A percentile compares a stretch with the other conserved stretches of the same genome.
These are phyloP conservation scores for Aspergillus mulundensis DNA, from an alignment of 495 filamentous ascomycete species.

Conservation along the genomic window DNA sequence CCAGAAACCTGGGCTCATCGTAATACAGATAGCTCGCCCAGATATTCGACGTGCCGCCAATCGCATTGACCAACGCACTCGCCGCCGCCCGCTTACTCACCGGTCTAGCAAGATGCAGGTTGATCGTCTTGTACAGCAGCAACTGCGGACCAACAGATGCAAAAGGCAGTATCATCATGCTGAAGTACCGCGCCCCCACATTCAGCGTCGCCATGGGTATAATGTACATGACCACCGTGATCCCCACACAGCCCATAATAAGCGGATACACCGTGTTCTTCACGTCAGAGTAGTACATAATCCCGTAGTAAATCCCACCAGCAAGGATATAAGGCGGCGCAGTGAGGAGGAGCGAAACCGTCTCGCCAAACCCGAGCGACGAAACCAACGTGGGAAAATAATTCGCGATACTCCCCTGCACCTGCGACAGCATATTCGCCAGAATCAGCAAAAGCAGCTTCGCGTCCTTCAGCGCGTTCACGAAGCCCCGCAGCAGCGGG, in stretches of 20 bases:
- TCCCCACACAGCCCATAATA: conserved; percentile 21
- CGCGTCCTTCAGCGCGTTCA: conserved; percentile 6
- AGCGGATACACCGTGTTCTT: conserved; percentile 23
- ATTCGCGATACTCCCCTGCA: conserved; percentile 16
- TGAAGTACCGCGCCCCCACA: conserved; percentile 26
- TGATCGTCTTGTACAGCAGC: not conserved
- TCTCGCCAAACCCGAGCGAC: conserved; percentile 5
- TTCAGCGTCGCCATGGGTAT: conserved; percentile 23
- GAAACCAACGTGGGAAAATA: conserved; percentile 12
- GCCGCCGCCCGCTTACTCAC: conserved; percentile 29
- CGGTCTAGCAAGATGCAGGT: conserved; percentile 9
- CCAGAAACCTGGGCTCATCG: conserved; percentile 24
- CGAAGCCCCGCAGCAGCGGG: conserved; percentile 18
- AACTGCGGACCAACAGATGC: conserved; percentile 28
- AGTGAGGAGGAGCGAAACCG: conserved; percentile 11
- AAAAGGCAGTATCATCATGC: conserved; percentile 23
- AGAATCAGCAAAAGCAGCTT: conserved; percentile 22
- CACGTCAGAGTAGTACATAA: conserved; percentile 28
- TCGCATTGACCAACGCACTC: conserved; percentile 28
- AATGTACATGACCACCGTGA: conserved; percentile 24
- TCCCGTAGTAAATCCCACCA: conserved; percentile 19
- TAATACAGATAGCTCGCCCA: conserved; percentile 39
- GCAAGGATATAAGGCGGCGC: conserved; percentile 23
- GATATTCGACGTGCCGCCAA: conserved; percentile 37
- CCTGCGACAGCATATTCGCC: conserved; percentile 11